Conservation (phyloP, 83 land plant species). For the Larix sibirica region DNA sequence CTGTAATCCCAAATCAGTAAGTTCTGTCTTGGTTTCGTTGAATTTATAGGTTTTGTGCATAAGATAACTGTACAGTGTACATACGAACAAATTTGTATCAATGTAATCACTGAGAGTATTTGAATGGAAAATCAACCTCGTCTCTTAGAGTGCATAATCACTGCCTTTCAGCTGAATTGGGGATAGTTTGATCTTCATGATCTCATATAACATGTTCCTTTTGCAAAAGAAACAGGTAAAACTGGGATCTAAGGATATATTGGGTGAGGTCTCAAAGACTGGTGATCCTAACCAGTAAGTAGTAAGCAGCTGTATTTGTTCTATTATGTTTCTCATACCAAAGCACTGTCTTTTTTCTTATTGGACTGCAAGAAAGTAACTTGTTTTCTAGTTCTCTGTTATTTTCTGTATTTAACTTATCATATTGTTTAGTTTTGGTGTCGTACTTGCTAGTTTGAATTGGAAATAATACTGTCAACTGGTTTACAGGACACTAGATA, state of each 20-base stretch:
- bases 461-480: neutral
- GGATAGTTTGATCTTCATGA: neutral
- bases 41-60: neutral
- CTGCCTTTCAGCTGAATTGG: neutral
- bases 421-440: neutral
- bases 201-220: neutral
- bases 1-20: conserved; percentile 32
- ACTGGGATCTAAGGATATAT: conserved; percentile 24
- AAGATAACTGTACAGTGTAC: neutral
- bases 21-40: conserved; percentile 9
- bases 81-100: neutral
- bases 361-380: neutral
- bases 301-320: neutral
- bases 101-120: neutral
- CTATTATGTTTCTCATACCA: neutral
- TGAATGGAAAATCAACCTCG: neutral
- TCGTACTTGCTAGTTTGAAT: neutral
- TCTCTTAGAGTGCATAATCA: neutral
- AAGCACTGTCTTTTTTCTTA: neutral
- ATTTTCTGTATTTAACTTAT: neutral
- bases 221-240: conserved; percentile 25
- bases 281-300: conserved; percentile 47
- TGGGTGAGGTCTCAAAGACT: conserved; percentile 43
- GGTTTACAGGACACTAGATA: conserved; percentile 44
- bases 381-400: too few species aligned